A percentile compares a stretch with the other conserved stretches of the same genome.
Conservation (phyloP, 768 basidiomycete species). For the Psilocybe cyanescens region DNA sequence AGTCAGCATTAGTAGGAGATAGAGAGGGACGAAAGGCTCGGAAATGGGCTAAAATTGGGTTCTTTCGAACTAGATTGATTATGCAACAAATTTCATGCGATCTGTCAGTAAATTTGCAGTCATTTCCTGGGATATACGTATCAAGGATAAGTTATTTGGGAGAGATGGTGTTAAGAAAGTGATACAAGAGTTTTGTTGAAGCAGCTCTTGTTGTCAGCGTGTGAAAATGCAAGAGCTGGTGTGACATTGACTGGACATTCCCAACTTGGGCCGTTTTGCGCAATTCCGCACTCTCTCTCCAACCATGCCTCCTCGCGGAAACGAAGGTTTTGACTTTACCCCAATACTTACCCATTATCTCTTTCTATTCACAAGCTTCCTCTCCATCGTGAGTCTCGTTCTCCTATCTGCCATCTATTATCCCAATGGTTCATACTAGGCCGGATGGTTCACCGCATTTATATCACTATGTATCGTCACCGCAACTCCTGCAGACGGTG, state of each 20-base stretch:
- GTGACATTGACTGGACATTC: slow-evolving; percentile 18
- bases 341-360: slow-evolving; percentile 91
- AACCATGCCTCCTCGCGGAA: slow-evolving; percentile 58
- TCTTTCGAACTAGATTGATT: neutral
- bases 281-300: slow-evolving; percentile 8
- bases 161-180: neutral
- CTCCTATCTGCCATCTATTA: slow-evolving; percentile 13
- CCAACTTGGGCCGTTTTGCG: slow-evolving; percentile 2
- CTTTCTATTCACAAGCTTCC: slow-evolving; percentile 85
- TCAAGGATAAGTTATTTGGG: neutral
- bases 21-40: neutral
- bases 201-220: slow-evolving; percentile 19
- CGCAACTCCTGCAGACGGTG: slow-evolving; percentile 43
- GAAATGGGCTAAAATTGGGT: neutral
- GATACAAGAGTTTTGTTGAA: neutral
- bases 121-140: neutral
- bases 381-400: slow-evolving; percentile 66
- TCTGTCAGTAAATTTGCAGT: neutral
- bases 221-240: slow-evolving; percentile 26
- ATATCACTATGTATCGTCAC: slow-evolving; percentile 72
- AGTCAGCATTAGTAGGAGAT: neutral
- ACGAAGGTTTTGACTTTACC: slow-evolving; percentile 80
- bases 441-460: slow-evolving; percentile 80
- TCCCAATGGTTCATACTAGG: slow-evolving; percentile 39
- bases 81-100: neutral